These are phyloP conservation scores for Aspergillus felis DNA, from an alignment of 2,329 filamentous ascomycete species.

Conservation along the genomic window DNA sequence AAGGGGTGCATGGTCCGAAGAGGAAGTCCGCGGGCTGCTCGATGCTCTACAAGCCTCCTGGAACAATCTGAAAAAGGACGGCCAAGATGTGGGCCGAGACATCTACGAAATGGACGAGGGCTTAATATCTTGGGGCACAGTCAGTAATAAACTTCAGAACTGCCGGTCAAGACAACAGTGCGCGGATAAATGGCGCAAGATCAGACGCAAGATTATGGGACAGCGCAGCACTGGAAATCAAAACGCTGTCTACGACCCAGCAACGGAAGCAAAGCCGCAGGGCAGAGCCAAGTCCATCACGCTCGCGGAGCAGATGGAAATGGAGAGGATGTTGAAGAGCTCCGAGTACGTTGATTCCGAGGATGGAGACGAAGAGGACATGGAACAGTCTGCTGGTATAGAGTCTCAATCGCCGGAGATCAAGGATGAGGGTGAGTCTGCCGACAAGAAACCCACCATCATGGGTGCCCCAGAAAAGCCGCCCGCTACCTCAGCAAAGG, in stretches of 20 bases:
- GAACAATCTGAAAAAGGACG: slow-evolving; percentile 13
- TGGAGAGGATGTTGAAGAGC: slow-evolving; percentile 3
- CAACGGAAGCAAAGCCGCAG: slow-evolving; percentile 1
- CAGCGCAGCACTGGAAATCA: slow-evolving; percentile 19
- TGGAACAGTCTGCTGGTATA: not conserved
- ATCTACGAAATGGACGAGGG: slow-evolving; percentile 35
- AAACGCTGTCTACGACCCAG: slow-evolving; percentile 24
- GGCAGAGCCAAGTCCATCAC: slow-evolving; percentile 1
- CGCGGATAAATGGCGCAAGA: slow-evolving; percentile 38
- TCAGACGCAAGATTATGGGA: slow-evolving; percentile 18
- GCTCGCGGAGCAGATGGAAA: not conserved
- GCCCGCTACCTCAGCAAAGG: not conserved
- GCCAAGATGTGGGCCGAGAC: slow-evolving; percentile 27
- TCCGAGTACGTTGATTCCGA: slow-evolving; percentile 10
- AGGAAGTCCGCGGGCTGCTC: slow-evolving; percentile 29
- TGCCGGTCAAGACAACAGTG: slow-evolving; percentile 37
- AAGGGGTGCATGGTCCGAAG: slow-evolving; percentile 34
- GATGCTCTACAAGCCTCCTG: slow-evolving; percentile 24
- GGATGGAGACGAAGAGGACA: not conserved
- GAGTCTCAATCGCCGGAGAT: not conserved
- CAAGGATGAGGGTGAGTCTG: not conserved
- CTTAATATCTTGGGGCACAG: slow-evolving; percentile 27
- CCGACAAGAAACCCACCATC: not conserved
- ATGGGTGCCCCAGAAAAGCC: not conserved
- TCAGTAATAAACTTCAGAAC: slow-evolving; percentile 28